A percentile compares a stretch with the other conserved stretches of the same genome.
Conservation (phyloP, 163 green algal genomes). For the Chloroidium sp. region DNA sequence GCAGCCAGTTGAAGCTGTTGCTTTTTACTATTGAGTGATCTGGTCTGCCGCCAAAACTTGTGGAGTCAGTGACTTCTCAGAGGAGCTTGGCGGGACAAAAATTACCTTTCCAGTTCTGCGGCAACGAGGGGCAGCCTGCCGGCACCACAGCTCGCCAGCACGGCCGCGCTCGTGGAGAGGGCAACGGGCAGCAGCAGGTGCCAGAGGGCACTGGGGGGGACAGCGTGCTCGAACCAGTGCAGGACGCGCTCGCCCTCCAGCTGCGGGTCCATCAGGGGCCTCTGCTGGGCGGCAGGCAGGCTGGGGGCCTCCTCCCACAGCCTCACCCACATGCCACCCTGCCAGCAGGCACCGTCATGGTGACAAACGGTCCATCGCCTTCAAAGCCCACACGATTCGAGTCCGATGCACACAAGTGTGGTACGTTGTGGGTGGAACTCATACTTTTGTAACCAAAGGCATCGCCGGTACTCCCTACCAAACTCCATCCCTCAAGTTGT, state of each 20-base stretch:
- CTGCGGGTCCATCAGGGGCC: constrained; percentile 58
- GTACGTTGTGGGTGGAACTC: too few species aligned
- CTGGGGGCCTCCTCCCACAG: constrained; percentile 38
- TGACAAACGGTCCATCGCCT: too few species aligned
- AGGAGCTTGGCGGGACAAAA: background rate
- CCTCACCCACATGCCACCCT: background rate
- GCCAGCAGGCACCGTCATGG: background rate
- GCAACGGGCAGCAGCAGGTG: constrained; percentile 48
- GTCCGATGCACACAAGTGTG: too few species aligned
- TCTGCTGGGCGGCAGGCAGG: constrained; percentile 41
- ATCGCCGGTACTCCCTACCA: too few species aligned
- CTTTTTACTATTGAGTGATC: background rate
- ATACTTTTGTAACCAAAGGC: too few species aligned
- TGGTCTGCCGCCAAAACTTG: background rate
- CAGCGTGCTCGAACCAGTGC: constrained; percentile 65
- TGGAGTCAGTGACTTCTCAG: background rate
- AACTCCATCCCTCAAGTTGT: too few species aligned
- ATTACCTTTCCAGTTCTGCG: constrained; percentile 7
- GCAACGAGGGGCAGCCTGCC: constrained; percentile 29
- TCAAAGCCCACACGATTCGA: too few species aligned
- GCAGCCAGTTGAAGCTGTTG: background rate
- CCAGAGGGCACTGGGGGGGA: constrained; percentile 45
- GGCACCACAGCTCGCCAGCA: constrained; percentile 30
- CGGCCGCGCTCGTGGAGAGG: constrained; percentile 22
- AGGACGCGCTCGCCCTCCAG: constrained; percentile 75